These are phyloP conservation scores for Fraxinus dipetala DNA, from an alignment of 305 asterid genomes.

Conservation along the genomic window DNA sequence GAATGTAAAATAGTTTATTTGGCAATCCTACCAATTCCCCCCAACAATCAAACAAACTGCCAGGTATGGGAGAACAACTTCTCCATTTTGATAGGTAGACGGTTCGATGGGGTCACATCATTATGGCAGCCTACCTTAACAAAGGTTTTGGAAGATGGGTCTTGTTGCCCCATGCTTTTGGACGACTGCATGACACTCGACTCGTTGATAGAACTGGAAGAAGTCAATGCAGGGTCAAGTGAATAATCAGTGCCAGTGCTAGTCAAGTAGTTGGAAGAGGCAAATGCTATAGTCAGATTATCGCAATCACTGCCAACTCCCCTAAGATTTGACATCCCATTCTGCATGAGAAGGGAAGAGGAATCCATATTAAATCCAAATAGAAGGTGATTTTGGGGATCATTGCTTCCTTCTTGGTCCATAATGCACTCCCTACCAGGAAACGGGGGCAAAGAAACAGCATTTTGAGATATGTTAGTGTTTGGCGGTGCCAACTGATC, in stretches of 20 bases:
- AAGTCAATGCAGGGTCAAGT: slow-evolving; percentile 39
- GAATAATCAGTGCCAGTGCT: slow-evolving; percentile 47
- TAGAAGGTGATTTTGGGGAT: slow-evolving; percentile 55
- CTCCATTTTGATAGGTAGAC: not conserved
- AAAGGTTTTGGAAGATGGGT: slow-evolving; percentile 50
- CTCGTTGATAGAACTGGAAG: slow-evolving; percentile 48
- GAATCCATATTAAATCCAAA: slow-evolving; percentile 73
- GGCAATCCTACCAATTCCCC: not conserved
- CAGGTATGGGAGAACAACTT: not conserved
- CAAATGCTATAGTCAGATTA: slow-evolving; percentile 35
- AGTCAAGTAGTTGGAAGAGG: slow-evolving; percentile 54
- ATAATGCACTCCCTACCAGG: slow-evolving; percentile 60
- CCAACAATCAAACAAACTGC: not conserved
- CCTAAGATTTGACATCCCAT: slow-evolving; percentile 45
- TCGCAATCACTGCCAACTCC: slow-evolving; percentile 51
- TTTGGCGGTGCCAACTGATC: slow-evolving; percentile 37
- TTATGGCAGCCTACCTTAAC: slow-evolving; percentile 46
- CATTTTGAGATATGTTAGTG: slow-evolving; percentile 28
- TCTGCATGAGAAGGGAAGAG: slow-evolving; percentile 52
- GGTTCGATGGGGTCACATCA: not conserved
- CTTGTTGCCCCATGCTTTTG: slow-evolving; percentile 41
- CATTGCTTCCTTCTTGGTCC: slow-evolving; percentile 58
- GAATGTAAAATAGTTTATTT: not conserved
- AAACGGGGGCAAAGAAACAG: slow-evolving; percentile 58
- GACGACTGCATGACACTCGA: slow-evolving; percentile 47